A percentile compares a stretch with the other conserved stretches of the same genome.
These are phyloP conservation scores for Globisporangium recalcitrans DNA, from an alignment of 352 stramenopile genomes.

Conservation along the genomic window DNA sequence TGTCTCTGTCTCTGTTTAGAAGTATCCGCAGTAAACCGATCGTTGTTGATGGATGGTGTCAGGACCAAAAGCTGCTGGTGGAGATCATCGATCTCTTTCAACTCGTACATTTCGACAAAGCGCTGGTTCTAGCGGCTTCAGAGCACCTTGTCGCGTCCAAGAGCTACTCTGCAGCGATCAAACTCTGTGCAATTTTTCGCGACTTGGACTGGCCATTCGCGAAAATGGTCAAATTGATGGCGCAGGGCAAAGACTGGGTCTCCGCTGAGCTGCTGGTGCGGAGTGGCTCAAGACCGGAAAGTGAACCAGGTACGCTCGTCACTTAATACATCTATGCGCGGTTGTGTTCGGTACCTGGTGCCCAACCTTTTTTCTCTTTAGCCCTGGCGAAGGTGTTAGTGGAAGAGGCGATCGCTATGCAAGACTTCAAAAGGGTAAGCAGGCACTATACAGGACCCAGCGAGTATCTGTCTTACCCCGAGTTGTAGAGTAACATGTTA, in stretches of 20 bases:
- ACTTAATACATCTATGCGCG: no score
- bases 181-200: constrained; percentile 33
- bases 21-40: background rate
- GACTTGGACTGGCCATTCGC: constrained; percentile 30
- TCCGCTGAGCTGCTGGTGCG: constrained; percentile 45
- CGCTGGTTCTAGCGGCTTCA: constrained; percentile 20
- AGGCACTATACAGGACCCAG: background rate
- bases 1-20: no score
- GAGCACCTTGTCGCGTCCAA: constrained; percentile 30
- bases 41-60: background rate
- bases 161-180: constrained; percentile 47
- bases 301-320: background rate
- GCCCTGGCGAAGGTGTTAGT: constrained; percentile 39
- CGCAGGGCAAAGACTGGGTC: constrained; percentile 52
- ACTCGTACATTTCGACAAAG: constrained; percentile 26
- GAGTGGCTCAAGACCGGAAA: constrained; percentile 11
- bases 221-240: constrained; percentile 31
- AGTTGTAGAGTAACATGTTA: no score
- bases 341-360: no score
- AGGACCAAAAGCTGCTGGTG: constrained; percentile 57
- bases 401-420: constrained; percentile 40
- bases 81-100: constrained; percentile 56
- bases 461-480: background rate
- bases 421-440: constrained; percentile 57
- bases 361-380: no score